phyloP scores from a whole-genome alignment of 768 basidiomycete species.

The Fibroporia radiculosa region DNA sequence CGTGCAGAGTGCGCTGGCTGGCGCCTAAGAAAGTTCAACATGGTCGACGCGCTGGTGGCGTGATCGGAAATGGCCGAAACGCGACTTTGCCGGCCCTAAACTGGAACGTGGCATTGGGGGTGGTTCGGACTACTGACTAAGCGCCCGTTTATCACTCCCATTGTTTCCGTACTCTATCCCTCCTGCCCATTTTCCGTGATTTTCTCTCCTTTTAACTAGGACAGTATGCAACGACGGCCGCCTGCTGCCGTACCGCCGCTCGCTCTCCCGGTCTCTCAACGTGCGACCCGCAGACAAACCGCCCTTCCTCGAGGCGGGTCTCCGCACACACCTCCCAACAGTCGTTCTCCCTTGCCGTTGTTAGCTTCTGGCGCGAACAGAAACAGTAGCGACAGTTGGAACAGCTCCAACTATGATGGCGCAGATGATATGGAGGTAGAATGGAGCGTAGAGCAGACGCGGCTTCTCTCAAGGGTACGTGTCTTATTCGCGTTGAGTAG shows the following conservation, averaged over 20 bases:
- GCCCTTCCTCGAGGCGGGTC: constrained; percentile 38
- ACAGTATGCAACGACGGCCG: constrained; percentile 34
- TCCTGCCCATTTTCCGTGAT: constrained; percentile 7
- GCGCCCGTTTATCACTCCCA: constrained; percentile 10
- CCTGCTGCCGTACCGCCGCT: constrained; percentile 44
- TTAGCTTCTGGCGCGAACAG: constrained; percentile 40
- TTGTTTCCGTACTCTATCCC: constrained; percentile 17
- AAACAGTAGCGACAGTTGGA: constrained; percentile 81
- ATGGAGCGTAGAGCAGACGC: constrained; percentile 69
- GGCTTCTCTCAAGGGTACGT: constrained; percentile 55
- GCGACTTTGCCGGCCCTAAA: constrained; percentile 8
- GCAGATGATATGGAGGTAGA: constrained; percentile 58
- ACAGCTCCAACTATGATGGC: constrained; percentile 64
- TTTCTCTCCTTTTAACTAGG: constrained; percentile 16
- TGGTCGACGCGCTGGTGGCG: constrained; percentile 7
- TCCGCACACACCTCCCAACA: constrained; percentile 55
- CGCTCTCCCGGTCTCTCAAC: constrained; percentile 52
- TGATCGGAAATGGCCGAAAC: background rate
- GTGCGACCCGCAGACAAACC: constrained; percentile 42
- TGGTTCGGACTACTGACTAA: constrained; percentile 4
- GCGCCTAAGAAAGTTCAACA: too few relatives aligned
- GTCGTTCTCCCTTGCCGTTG: constrained; percentile 44
- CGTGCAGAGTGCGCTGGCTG: too few relatives aligned
- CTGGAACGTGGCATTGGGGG: constrained; percentile 4
- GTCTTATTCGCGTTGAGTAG: background rate